These are phyloP conservation scores for Peltaster fructicola DNA, from an alignment of 2,329 filamentous ascomycete species.

Conservation along the genomic window DNA sequence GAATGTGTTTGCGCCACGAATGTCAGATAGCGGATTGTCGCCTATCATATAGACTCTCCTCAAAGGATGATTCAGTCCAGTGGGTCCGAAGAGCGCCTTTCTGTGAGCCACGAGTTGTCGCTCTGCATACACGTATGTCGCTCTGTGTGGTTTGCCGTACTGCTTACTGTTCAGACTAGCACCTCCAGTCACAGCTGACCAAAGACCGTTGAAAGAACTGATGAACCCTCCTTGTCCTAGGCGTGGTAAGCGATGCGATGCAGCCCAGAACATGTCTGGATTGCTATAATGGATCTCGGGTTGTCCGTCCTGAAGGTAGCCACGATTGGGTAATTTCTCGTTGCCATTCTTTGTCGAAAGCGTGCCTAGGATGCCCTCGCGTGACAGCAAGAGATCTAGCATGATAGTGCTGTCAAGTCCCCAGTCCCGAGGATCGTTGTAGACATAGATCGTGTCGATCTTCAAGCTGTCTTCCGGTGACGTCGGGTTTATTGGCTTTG, in stretches of 20 bases:
- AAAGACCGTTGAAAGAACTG: slow-evolving; percentile 63
- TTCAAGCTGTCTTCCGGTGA: slow-evolving; percentile 41
- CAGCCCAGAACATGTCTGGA: slow-evolving; percentile 77
- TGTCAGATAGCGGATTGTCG: slow-evolving; percentile 57
- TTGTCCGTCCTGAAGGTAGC: slow-evolving; percentile 71
- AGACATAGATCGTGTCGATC: slow-evolving; percentile 81
- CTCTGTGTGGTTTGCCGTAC: slow-evolving; percentile 65
- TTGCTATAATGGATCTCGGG: slow-evolving; percentile 78
- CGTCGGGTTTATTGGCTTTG: slow-evolving; percentile 29
- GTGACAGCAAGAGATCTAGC: slow-evolving; percentile 64
- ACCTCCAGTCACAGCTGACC: slow-evolving; percentile 51
- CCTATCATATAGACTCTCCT: slow-evolving; percentile 84
- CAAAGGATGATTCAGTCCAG: slow-evolving; percentile 28
- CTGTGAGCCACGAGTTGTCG: slow-evolving; percentile 48
- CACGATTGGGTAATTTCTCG: slow-evolving; percentile 44
- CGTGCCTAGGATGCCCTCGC: slow-evolving; percentile 64
- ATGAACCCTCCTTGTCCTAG: slow-evolving; percentile 86
- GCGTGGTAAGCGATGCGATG: slow-evolving; percentile 65
- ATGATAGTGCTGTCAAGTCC: slow-evolving; percentile 76
- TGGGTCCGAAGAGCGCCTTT: slow-evolving; percentile 26
- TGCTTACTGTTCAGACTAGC: slow-evolving; percentile 32
- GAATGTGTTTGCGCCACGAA: slow-evolving; percentile 69
- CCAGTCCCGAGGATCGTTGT: slow-evolving; percentile 95
- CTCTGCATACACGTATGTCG: slow-evolving; percentile 75
- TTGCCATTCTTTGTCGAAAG: slow-evolving; percentile 56